Evolutionary conservation across 768 basidiomycete genomes (phyloP).

Genomic region (Candolleomyces eurysporus): DNA sequence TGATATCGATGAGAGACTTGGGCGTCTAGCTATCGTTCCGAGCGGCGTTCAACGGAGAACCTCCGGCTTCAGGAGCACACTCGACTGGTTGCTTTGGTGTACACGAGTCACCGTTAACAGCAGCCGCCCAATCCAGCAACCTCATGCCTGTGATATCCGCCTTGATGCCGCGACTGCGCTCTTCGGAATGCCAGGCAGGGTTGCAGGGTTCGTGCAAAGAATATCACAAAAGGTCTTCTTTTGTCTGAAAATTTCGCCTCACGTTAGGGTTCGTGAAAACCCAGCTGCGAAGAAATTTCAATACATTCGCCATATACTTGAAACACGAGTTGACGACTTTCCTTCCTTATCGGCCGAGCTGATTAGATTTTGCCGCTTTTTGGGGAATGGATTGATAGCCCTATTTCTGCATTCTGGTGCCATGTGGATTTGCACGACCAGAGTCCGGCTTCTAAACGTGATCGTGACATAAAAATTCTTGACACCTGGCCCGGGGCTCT

Average conservation of each 20-base stretch:
- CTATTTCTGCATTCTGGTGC: slow-evolving; percentile 6
- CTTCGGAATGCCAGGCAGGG: too few relatives aligned
- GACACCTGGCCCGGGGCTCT: not conserved
- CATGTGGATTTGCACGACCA: slow-evolving; percentile 5
- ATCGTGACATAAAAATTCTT: slow-evolving; percentile 13
- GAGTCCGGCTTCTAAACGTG: slow-evolving; percentile 8
- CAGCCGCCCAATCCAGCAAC: too few relatives aligned
- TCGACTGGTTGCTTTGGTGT: too few relatives aligned
- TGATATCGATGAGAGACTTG: too few relatives aligned
- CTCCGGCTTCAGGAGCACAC: too few relatives aligned
- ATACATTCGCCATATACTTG: not conserved
- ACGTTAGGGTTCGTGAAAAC: not conserved
- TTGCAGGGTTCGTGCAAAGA: not conserved
- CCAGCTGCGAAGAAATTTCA: not conserved
- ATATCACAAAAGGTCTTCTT: not conserved
- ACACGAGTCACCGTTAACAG: too few relatives aligned
- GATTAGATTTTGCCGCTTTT: not conserved
- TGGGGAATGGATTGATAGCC: not conserved
- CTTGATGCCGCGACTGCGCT: not conserved
- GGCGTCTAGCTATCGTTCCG: too few relatives aligned
- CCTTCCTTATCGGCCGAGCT: not conserved
- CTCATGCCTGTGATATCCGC: too few relatives aligned
- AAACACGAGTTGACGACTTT: not conserved
- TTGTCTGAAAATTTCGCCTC: too few relatives aligned
- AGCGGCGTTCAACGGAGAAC: too few relatives aligned